Evolutionary conservation across 371 early-diverging fungal genomes (phyloP).

Genomic region (Mortierella sp.): DNA sequence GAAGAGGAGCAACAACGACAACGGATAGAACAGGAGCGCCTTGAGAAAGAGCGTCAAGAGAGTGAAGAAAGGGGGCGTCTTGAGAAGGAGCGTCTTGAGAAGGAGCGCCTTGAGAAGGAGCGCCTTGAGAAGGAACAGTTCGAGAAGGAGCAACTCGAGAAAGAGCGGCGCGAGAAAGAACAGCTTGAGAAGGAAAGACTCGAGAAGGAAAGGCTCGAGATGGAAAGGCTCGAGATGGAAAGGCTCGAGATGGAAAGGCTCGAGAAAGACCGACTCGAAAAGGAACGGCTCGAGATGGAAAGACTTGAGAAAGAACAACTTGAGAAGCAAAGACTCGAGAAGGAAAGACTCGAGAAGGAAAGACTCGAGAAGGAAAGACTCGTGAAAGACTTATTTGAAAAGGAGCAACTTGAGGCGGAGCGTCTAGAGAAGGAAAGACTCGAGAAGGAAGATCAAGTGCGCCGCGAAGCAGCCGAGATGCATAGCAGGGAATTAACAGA

Average conservation of each 20-base stretch:
- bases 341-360: constrained; percentile 53
- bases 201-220: constrained; percentile 9
- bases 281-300: constrained; percentile 57
- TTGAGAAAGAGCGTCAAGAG: constrained; percentile 43
- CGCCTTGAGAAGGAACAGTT: neutral
- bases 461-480: constrained; percentile 35
- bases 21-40: constrained; percentile 40
- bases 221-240: constrained; percentile 15
- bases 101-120: constrained; percentile 44
- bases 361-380: constrained; percentile 48
- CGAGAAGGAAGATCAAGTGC: constrained; percentile 46
- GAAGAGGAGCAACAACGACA: constrained; percentile 34
- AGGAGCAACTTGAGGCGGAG: constrained; percentile 43
- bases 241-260: constrained; percentile 19
- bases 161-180: too few relatives aligned
- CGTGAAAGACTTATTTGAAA: too few relatives aligned
- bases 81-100: constrained; percentile 13
- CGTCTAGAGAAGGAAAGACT: constrained; percentile 56
- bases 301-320: constrained; percentile 56
- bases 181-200: too few relatives aligned
- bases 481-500: constrained; percentile 26
- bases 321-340: too few relatives aligned
- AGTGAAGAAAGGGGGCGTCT: constrained; percentile 39
- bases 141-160: too few relatives aligned
- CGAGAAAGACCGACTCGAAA: constrained; percentile 37